Evolutionary conservation across 2,329 filamentous ascomycete genomes (phyloP), one percentile per base, ranked within the genome.

Genomic region (Phialemonium atrogriseum): DNA sequence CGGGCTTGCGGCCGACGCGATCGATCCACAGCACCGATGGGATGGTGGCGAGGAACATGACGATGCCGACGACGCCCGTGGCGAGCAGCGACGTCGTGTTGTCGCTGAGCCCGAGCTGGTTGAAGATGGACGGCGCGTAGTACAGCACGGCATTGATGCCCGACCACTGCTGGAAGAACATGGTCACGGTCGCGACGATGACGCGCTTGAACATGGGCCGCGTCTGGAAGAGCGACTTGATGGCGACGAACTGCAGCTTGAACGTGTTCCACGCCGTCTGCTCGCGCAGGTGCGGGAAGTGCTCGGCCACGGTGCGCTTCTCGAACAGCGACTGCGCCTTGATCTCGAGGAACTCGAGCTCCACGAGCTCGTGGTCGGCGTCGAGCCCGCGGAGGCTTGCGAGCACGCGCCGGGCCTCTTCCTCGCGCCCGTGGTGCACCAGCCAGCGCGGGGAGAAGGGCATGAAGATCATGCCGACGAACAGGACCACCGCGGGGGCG

Each of bases 311-410:
- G 1, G 73, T 75, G 20, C 76, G 71, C 57, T 87, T 84, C 55
- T 89, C 83, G 43, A 89, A 91, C 12, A 83, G 54, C 0, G 76
- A 79, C 51, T 86, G 80, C 0, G 83, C 81, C 52, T 84, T 84
- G 58, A 89, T 88, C 51, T 89, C 84, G n/a, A 86, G 69, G 48
- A 81, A 86, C 47, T 89, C 84, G 2, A 86, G 64, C 41, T 80
- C 70, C 22, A 88, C 71, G 0, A 84, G 66, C 35, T 84, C 76
- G 47, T 86, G 70, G 40, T 80, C 70, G 11, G 59, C 49, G 0
- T 72, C 52, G 0, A 84, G 66, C 5, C 65, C 67, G 15, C 84
- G 75, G 3, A 89, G 71, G 30, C 51, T 63, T 0, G 80, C 73
- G 1, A 89, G 65, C 1, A 77, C 73, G 8, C 51, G 50, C 11